Evolutionary conservation across 495 filamentous ascomycete genomes (phyloP).

Genomic region (Neurospora sp.): DNA sequence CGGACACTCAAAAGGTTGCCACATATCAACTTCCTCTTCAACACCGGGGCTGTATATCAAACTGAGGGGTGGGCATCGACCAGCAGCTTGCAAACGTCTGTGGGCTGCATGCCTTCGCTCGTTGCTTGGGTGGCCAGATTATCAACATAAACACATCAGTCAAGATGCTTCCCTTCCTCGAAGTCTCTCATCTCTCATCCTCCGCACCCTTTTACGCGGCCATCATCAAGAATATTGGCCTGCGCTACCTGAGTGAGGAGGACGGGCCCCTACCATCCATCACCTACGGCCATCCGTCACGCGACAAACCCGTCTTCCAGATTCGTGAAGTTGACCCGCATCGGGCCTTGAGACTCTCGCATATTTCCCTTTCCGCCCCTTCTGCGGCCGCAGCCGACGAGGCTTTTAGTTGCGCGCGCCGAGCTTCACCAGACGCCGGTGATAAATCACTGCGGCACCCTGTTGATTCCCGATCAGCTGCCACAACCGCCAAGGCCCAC

Average conservation of each 20-base stretch:
- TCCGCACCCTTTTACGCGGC: constrained; percentile 74
- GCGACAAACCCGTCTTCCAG: constrained; percentile 26
- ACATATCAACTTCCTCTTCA: background rate
- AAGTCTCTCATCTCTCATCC: constrained; percentile 66
- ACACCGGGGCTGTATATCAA: background rate
- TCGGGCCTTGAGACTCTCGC: constrained; percentile 23
- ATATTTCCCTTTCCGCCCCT: constrained; percentile 29
- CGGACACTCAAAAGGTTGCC: background rate
- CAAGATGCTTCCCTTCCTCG: constrained; percentile 32
- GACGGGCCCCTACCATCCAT: constrained; percentile 24
- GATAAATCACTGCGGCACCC: constrained; percentile 11
- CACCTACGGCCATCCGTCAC: constrained; percentile 18
- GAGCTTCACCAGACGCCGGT: constrained; percentile 27
- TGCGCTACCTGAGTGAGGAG: constrained; percentile 50
- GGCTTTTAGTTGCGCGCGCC: constrained; percentile 31
- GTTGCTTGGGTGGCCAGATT: background rate
- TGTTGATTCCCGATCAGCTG: constrained; percentile 5
- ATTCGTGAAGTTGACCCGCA: constrained; percentile 23
- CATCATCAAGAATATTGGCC: constrained; percentile 63
- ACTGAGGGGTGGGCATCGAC: background rate
- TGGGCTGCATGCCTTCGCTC: background rate
- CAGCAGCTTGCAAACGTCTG: background rate
- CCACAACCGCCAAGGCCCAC: constrained; percentile 11
- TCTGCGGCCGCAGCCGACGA: constrained; percentile 32
- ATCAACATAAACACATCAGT: constrained; percentile 3